Evolutionary conservation across 2,329 filamentous ascomycete genomes (phyloP), one percentile per base, ranked within the genome.

Genomic region (Sporothrix brunneoviolacea): DNA sequence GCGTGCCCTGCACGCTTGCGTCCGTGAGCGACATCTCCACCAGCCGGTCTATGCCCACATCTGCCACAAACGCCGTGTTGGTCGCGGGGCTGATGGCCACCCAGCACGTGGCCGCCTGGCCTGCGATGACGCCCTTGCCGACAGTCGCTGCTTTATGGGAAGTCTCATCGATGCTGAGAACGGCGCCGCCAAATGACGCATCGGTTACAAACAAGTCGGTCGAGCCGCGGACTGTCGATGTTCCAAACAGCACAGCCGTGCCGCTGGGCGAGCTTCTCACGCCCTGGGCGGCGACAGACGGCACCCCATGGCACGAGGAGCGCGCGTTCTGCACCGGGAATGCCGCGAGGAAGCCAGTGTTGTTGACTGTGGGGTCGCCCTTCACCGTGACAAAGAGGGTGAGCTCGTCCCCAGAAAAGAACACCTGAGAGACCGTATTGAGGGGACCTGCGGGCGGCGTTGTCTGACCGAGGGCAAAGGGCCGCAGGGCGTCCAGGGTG

Each of bases 81-180:
- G 75, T 78, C 0, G 64, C 61, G 0, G 64, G 51, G 0, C 75
- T 77, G 36, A 81, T 65, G 1, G 77, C 67, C 0, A 67, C 70
- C 80, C 80, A 84, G 62, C 80, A 84, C 0, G 76, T 80, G 1
- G 77, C 76, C 7, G 54, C 61, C 58, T 84, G 80, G 33, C 68
- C 74, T 0, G 65, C 64, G 12, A 84, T 64, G 1, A 59, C 56
- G n/a, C 66, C 64, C 41, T 63, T 68, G n/a, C 64, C 62, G 0
- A 71, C 59, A 0, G 64, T 61, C 1, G 69, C 68, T 55, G 8
- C 53, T 1, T 68, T 70, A 12, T 19, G 15, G 12, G 33, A 35
- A 6, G 45, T 12, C 8, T 68, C 67, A 6, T 57, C 45, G 1
- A 79, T 55, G 1, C 67, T 62, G 2, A 84, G 59, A 2, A 80